Evolutionary conservation across 768 basidiomycete genomes (phyloP).

Genomic region (Tricholoma matsutake): DNA sequence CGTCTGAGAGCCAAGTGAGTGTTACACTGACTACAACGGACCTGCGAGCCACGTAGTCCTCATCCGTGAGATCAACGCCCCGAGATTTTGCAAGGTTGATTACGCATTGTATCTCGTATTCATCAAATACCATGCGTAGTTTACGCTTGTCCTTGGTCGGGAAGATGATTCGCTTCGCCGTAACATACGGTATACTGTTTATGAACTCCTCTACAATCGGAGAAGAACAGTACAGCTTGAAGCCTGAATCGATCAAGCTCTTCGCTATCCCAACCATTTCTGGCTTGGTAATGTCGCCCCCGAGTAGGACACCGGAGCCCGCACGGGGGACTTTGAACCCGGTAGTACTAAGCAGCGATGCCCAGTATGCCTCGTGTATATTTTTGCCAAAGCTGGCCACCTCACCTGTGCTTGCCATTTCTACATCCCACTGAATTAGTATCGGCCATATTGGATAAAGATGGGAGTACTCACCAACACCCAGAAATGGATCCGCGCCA

Average conservation of each 20-base stretch:
- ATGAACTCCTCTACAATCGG: slow-evolving; percentile 75
- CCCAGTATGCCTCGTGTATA: slow-evolving; percentile 95
- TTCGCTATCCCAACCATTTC: slow-evolving; percentile 86
- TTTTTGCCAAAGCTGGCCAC: slow-evolving; percentile 95
- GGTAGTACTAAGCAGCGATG: slow-evolving; percentile 89
- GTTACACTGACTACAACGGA: slow-evolving; percentile 30
- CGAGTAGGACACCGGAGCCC: slow-evolving; percentile 86
- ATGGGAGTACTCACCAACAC: slow-evolving; percentile 65
- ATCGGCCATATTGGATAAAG: not conserved
- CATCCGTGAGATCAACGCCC: slow-evolving; percentile 74
- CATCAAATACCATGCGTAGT: slow-evolving; percentile 89
- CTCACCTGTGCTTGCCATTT: slow-evolving; percentile 98
- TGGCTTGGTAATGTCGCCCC: slow-evolving; percentile 84
- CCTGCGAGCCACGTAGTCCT: slow-evolving; percentile 95
- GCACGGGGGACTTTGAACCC: slow-evolving; percentile 90
- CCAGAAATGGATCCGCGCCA: slow-evolving; percentile 95
- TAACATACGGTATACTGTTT: slow-evolving; percentile 73
- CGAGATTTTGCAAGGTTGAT: slow-evolving; percentile 87
- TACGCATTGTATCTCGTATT: slow-evolving; percentile 92
- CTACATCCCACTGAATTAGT: slow-evolving; percentile 33
- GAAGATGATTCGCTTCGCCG: slow-evolving; percentile 90
- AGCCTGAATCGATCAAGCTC: slow-evolving; percentile 79
- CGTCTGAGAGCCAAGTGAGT: not conserved
- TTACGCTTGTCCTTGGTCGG: slow-evolving; percentile 95
- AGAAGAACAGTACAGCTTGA: slow-evolving; percentile 92